Base-by-base conservation (phyloP, 345 rosid species). In the Bruguiera sexangula region DNA sequence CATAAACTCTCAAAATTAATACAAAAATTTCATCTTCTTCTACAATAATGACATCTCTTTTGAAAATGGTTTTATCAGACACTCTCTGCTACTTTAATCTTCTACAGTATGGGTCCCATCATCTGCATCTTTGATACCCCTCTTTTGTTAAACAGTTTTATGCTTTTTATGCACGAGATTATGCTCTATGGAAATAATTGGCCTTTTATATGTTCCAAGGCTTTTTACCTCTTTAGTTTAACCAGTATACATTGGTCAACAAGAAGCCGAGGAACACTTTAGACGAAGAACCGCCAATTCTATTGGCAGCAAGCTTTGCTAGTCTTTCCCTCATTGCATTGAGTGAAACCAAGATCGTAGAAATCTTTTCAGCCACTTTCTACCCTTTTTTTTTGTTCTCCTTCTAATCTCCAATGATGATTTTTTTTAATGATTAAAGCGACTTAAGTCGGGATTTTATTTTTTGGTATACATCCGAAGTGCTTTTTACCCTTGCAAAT, bases 21-120 rank as follows among this genome's bases (percentile, higher is more conserved):
- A 34, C 37, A 34, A 34, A 34, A 43, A 15, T 0, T 11, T 53
- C 80, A 80, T 75, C 79, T 70, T 72, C 71, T 73, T 78, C 54
- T 67, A 51, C 69, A 65, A 81, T 82, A 80, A 78, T 75, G 74
- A 19, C 10, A 67, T 73, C 61, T 61, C 80, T 73, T 61, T 70
- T 5, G 11, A 51, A 59, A 71, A 68, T 59, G 56, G 63, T 67
- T 72, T 71, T 66, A 60, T 11, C 20, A 30, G 21, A 29, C 22
- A 62, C 24, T 56, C 24, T 56, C 18, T 7, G 1, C 55, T 51
- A 13, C 19, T 30, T 65, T 46, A 60, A 3, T 53, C 57, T 1
- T 53, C 57, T n/a, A 27, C 29, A 24, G 24, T 24, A 24, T 24
- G 24, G 24, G 24, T 24, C 0, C 24, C 24, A 24, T 24, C 67